Evolutionary conservation across 306 rosid species (phyloP).

Genomic region (Canavalia ensiformis): DNA sequence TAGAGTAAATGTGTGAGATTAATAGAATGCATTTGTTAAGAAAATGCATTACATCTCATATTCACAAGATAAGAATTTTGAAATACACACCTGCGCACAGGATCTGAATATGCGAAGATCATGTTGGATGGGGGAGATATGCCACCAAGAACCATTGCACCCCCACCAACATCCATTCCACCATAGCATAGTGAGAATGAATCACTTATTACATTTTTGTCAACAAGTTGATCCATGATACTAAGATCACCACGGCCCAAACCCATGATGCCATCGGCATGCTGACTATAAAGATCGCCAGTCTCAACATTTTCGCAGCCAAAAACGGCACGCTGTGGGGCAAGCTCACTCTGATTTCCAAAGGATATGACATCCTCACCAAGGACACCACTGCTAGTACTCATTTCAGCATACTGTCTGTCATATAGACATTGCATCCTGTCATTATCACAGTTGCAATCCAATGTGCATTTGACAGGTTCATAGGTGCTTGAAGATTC

Average conservation of each 20-base stretch:
- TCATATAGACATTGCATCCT: constrained; percentile 78
- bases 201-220: constrained; percentile 76
- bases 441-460: constrained; percentile 81
- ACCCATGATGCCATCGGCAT: constrained; percentile 98
- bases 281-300: constrained; percentile 92
- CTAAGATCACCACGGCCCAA: constrained; percentile 93
- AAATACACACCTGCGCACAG: constrained; percentile 83
- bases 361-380: constrained; percentile 90
- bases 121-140: constrained; percentile 82
- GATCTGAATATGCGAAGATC: constrained; percentile 80
- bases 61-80: constrained; percentile 42
- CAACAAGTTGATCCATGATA: constrained; percentile 90
- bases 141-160: constrained; percentile 97
- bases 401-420: constrained; percentile 98
- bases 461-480: constrained; percentile 77
- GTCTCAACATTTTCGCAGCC: constrained; percentile 93
- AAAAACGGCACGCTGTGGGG: constrained; percentile 85
- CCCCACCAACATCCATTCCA: constrained; percentile 98
- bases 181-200: constrained; percentile 98
- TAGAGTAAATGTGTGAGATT: constrained; percentile 98
- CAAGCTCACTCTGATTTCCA: constrained; percentile 83
- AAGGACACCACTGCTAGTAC: constrained; percentile 90
- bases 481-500: constrained; percentile 80
- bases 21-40: constrained; percentile 74
- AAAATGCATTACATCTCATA: constrained; percentile 61